A percentile compares a stretch with the other conserved stretches of the same genome.
Conservation (phyloP, 192 early-diverging fungal species). For the Spizellomyces punctatus region DNA sequence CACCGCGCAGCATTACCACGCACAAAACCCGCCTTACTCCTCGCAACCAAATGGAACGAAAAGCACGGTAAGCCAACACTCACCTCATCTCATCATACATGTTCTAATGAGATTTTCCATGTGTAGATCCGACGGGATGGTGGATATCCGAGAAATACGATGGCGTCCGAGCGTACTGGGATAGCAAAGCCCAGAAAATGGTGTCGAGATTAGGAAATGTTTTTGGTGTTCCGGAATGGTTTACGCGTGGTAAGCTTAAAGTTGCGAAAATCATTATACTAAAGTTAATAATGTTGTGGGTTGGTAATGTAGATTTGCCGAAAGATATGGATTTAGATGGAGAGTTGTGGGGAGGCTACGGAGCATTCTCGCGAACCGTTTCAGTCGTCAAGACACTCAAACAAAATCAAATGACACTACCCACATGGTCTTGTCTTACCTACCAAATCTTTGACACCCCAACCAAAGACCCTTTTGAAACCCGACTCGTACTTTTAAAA, state of each 20-base stretch:
- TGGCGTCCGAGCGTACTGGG: conserved; percentile 68
- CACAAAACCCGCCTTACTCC: too few relatives aligned
- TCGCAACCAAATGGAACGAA: too few relatives aligned
- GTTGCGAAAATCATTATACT: too few relatives aligned
- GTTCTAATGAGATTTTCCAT: not conserved
- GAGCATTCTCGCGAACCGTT: conserved; percentile 63
- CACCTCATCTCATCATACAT: not conserved
- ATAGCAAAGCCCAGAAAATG: conserved; percentile 47
- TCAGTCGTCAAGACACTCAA: conserved; percentile 57
- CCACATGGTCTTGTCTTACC: conserved; percentile 50
- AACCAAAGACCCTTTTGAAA: conserved; percentile 56
- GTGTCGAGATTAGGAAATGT: conserved; percentile 61
- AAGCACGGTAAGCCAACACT: not conserved
- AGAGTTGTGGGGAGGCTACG: conserved; percentile 71
- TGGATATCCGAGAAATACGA: conserved; percentile 77
- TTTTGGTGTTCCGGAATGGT: conserved; percentile 59
- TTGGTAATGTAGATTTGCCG: conserved; percentile 40
- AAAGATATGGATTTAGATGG: conserved; percentile 66
- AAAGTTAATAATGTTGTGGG: too few relatives aligned
- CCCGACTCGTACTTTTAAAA: conserved; percentile 49
- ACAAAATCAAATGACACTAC: not conserved
- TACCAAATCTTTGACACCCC: conserved; percentile 71
- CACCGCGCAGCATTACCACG: too few relatives aligned
- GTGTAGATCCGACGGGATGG: conserved; percentile 67
- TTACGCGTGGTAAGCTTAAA: conserved; percentile 39